Base-by-base conservation (phyloP, 1,284 basidiomycete species). In the Phlebopus sp. region DNA sequence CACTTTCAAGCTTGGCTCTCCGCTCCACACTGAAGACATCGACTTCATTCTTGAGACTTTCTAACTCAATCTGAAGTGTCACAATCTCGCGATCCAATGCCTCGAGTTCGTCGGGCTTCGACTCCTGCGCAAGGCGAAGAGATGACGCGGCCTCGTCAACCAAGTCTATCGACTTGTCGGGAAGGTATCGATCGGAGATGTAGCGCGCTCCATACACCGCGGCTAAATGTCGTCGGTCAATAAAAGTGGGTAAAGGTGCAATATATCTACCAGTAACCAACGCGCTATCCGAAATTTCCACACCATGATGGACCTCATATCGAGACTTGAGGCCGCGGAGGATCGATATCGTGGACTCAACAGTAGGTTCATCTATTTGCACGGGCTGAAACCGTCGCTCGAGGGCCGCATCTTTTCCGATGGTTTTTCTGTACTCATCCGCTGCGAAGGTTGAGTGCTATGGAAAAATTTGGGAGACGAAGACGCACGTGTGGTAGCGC, bases 311-410 rank as follows among this genome's bases (percentile, higher is more conserved):
- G 0, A 92, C 83, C 59, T 96, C 93, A 58, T 94, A 94, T 38
- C 84, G 75, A 0, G 84, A 69, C 64, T 94, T 93, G 37, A 96
- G 73, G 4, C 93, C 93, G 27, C 92, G 84, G 1, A 96, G 77
- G 53, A 96, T 96, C 4, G 90, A 92, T 37, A 95, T 89, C 0
- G 92, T 93, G 0, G 85, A 84, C 49, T 89, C 84, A 6, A 93
- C 88, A 0, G 82, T 85, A 0, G 93, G 94, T 61, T 97, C 94
- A 42, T 92, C 86, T 44, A 96, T 90, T 39, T 77, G 74, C 3
- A 97, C 85, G 0, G 91, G 89, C 61, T 94, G 92, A 72, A 97
- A 97, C 1, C 93, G 83, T 21, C 92, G 78, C 56, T 94, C 91
- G 1, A 97, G 81, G 1, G 93, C 93, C 0, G 90, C 86, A 58